A percentile compares a stretch with the other conserved stretches of the same genome.
Evolutionary conservation across 257 asterid species (phyloP).

Genomic region (Schizonepeta tenuifolia): DNA sequence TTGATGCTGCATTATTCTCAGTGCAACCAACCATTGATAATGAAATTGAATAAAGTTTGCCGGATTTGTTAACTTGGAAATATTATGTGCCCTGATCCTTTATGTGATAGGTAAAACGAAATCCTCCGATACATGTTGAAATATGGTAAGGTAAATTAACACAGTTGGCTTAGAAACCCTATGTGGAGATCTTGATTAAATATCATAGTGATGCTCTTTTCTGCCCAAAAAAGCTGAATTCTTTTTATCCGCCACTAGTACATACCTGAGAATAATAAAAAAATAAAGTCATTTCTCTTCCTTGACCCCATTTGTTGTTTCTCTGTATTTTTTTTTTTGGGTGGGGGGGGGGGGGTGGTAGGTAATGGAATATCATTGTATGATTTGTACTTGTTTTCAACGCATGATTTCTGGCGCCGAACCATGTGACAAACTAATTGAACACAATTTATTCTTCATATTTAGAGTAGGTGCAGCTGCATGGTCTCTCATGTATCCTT

Average conservation of each 20-base stretch:
- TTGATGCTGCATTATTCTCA: conserved; percentile 20
- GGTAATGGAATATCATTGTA: neutral
- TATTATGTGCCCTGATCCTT: conserved; percentile 13
- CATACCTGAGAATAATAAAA: neutral
- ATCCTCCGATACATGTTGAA: neutral
- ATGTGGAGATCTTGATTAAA: too few species aligned
- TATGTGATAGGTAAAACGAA: neutral
- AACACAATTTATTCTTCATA: conserved; percentile 18
- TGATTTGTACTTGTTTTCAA: neutral
- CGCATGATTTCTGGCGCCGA: conserved; percentile 23
- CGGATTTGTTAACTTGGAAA: neutral
- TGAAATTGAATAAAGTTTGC: conserved; percentile 6
- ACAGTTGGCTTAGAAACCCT: conserved; percentile 6
- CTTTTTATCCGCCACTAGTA: neutral
- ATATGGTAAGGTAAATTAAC: neutral
- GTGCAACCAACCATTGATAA: conserved; percentile 10
- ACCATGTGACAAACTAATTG: conserved; percentile 9
- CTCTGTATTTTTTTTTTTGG: neutral
- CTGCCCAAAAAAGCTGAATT: neutral
- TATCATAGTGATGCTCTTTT: conserved; percentile 16
- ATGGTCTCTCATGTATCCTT: conserved; percentile 96
- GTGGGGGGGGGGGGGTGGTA: neutral
- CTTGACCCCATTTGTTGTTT: neutral
- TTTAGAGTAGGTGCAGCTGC: conserved; percentile 90
- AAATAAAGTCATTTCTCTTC: neutral